phyloP scores from a whole-genome alignment of 768 basidiomycete species.

The Porpolomopsis calyptriformis region DNA sequence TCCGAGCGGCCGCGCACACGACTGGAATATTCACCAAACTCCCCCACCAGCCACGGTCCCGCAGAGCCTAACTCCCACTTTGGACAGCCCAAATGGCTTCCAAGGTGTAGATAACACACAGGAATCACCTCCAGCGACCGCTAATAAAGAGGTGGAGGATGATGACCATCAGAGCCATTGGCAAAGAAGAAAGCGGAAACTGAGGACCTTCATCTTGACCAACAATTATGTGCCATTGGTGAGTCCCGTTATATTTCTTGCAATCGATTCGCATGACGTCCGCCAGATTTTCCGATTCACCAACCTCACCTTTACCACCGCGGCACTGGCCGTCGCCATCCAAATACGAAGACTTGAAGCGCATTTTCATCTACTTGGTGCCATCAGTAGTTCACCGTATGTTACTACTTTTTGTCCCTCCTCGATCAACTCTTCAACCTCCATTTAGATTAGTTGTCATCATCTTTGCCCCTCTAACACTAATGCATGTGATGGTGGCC shows the following conservation, averaged over 20 bases:
- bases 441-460: constrained; percentile 61
- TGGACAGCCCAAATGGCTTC: constrained; percentile 51
- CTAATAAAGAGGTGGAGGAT: background rate
- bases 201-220: constrained; percentile 58
- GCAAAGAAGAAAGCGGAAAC: constrained; percentile 32
- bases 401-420: constrained; percentile 16
- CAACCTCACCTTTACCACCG: constrained; percentile 74
- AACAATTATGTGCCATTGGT: constrained; percentile 77
- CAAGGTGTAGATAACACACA: constrained; percentile 14
- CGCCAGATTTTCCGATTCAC: constrained; percentile 70
- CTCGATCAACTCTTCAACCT: constrained; percentile 1
- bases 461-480: constrained; percentile 73
- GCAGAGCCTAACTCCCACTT: constrained; percentile 49
- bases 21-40: constrained; percentile 18
- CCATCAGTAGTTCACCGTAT: constrained; percentile 74
- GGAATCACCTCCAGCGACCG: background rate
- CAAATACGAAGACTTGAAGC: constrained; percentile 55
- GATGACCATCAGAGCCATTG: constrained; percentile 15
- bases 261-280: constrained; percentile 6
- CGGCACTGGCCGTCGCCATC: constrained; percentile 71
- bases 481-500: constrained; percentile 76
- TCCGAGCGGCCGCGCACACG: background rate
- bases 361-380: constrained; percentile 44
- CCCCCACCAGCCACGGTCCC: constrained; percentile 41
- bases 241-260: constrained; percentile 13